Evolutionary conservation across 139 green algal genomes (phyloP), one percentile per base, ranked within the genome.

Genomic region (Tetratostichococcus sp.): DNA sequence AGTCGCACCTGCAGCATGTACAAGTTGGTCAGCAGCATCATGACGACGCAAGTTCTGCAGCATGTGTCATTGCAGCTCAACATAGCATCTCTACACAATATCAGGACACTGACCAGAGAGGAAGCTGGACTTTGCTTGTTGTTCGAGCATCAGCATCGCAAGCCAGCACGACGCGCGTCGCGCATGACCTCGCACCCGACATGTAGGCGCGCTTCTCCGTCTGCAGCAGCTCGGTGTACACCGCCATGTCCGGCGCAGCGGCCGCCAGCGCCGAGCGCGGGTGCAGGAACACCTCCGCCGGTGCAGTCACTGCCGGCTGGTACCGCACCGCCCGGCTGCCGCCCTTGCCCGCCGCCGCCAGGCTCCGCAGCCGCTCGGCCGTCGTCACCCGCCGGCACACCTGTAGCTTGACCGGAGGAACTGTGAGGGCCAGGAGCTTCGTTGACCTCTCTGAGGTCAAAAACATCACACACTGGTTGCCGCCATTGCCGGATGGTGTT

Each of bases 201-300:
- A 98, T 92, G 84, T 97, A 98, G 3, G 90, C 83, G 62, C 91
- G 87, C 84, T 97, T 96, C 4, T 75, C 81, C 0, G 90, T 94
- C 26, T 85, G 80, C 69, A 97, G 75, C 32, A 97, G 77, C 30
- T 92, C 83, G 0, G 43, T 81, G 81, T 97, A 98, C 19, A 92
- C 84, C 34, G 96, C 80, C 33, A 84, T 92, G 42, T 96, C 89
- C 6, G 94, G 93, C 0, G 86, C 77, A 1, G 80, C 62, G 0
- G 74, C 72, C 34, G 87, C 77, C 69, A 97, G 79, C 14, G 81
- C 77, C 21, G 91, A 97, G 43, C 76, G 75, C 0, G 95, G 95
- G 88, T 98, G 95, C 57, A 98, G 85, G 83, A 88, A 97, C 33
- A 98, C 89, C 21, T 88, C 79, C 50, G 89, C 88, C 0, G 17